A percentile compares a stretch with the other conserved stretches of the same genome.
These are phyloP conservation scores for Boletellus sp. DNA, from an alignment of 768 basidiomycete species.

Conservation along the genomic window DNA sequence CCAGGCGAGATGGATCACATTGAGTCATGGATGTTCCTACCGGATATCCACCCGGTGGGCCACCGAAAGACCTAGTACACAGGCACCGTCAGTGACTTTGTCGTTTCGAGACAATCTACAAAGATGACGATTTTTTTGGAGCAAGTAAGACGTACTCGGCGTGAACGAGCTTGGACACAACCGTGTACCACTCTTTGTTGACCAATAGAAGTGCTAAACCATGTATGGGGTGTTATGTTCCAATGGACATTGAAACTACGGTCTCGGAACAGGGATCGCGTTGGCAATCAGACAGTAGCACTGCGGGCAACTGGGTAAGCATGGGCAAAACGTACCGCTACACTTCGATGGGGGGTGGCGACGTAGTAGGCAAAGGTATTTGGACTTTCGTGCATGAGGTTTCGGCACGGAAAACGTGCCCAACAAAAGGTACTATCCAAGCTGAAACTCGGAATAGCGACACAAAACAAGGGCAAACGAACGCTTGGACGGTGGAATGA, in stretches of 20 bases:
- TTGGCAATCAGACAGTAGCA: constrained; percentile 30
- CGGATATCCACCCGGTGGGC: constrained; percentile 43
- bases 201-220: constrained; percentile 34
- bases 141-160: constrained; percentile 39
- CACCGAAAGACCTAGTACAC: constrained; percentile 35
- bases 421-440: no score
- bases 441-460: not conserved
- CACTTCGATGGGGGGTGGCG: constrained; percentile 34
- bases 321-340: constrained; percentile 40
- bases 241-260: constrained; percentile 31
- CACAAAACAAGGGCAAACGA: not conserved
- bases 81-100: constrained; percentile 17
- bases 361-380: constrained; percentile 10
- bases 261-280: constrained; percentile 41
- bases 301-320: constrained; percentile 33
- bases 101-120: constrained; percentile 35
- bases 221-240: constrained; percentile 26
- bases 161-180: constrained; percentile 37
- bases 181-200: constrained; percentile 35
- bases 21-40: constrained; percentile 32
- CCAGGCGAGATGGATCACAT: constrained; percentile 28
- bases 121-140: constrained; percentile 33
- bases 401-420: not conserved
- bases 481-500: no score
- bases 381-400: no score